Percentiles rank a stretch among this genome's conserved stretches.
These are phyloP conservation scores for Bipolaris cookei DNA, from an alignment of 2,329 filamentous ascomycete species.

Conservation along the genomic window DNA sequence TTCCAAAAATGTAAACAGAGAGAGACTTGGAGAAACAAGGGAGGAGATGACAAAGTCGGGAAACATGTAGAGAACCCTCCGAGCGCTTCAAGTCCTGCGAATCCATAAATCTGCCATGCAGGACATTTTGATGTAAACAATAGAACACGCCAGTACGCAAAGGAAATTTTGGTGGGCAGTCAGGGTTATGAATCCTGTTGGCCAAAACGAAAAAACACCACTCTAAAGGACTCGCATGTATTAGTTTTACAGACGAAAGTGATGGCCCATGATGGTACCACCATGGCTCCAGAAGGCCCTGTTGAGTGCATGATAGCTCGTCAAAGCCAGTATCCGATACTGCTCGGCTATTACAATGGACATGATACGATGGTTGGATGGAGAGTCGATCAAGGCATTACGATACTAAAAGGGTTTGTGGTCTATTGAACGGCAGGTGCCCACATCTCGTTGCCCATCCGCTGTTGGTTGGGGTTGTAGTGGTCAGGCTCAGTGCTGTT, in stretches of 20 bases:
- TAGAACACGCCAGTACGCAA: constrained; percentile 39
- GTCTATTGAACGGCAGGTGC: constrained; percentile 52
- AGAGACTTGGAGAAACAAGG: constrained; percentile 34
- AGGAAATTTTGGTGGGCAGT: constrained; percentile 45
- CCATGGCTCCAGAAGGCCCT: background rate
- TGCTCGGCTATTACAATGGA: constrained; percentile 7
- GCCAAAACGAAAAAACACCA: constrained; percentile 46
- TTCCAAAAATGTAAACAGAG: constrained; percentile 26
- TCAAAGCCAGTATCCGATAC: background rate
- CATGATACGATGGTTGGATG: constrained; percentile 3
- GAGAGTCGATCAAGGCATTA: constrained; percentile 1
- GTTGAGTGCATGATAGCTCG: background rate
- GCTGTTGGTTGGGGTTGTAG: constrained; percentile 52
- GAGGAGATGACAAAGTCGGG: constrained; percentile 27
- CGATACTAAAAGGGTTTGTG: background rate
- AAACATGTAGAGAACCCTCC: constrained; percentile 32
- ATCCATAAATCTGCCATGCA: constrained; percentile 37
- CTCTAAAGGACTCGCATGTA: constrained; percentile 41
- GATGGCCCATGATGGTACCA: constrained; percentile 1
- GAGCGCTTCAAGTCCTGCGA: constrained; percentile 27
- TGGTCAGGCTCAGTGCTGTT: constrained; percentile 72
- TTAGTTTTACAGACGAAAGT: constrained; percentile 41
- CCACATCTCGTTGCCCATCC: constrained; percentile 50
- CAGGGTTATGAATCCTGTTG: constrained; percentile 51
- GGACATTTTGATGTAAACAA: constrained; percentile 29